phyloP scores from a whole-genome alignment of 1,139 yeast genomes.

The Candida sanyaensis region DNA sequence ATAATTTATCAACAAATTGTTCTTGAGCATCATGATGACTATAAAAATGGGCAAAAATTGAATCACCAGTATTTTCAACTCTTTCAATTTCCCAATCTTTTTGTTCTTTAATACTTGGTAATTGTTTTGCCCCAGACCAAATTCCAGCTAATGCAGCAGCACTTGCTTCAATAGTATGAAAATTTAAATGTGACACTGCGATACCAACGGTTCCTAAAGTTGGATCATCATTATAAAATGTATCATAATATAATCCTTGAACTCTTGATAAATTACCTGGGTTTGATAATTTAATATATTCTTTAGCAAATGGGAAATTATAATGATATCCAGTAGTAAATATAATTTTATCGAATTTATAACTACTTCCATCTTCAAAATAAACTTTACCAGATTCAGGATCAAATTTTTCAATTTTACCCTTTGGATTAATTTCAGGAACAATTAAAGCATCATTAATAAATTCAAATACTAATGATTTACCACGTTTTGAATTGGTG shows the following conservation, averaged over 20 bases:
- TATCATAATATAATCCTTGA: conserved; percentile 39
- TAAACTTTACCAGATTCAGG: conserved; percentile 25
- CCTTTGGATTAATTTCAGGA: conserved; percentile 34
- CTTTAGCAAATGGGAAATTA: conserved; percentile 34
- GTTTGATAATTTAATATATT: conserved; percentile 20
- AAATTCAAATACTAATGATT: conserved; percentile 30
- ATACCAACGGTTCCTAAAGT: conserved; percentile 44
- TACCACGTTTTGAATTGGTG: conserved; percentile 37
- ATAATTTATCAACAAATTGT: conserved; percentile 24
- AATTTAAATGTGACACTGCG: conserved; percentile 39
- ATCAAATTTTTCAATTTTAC: conserved; percentile 27
- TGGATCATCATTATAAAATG: conserved; percentile 44
- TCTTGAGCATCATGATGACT: conserved; percentile 21
- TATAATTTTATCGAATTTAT: conserved; percentile 28
- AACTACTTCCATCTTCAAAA: conserved; percentile 30
- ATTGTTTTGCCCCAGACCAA: conserved; percentile 34
- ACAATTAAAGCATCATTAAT: conserved; percentile 39
- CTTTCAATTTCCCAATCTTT: conserved; percentile 29
- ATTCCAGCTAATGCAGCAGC: conserved; percentile 51
- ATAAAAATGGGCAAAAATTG: conserved; percentile 27
- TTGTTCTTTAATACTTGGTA: conserved; percentile 33
- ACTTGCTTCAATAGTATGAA: conserved; percentile 43
- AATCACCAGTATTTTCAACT: conserved; percentile 22
- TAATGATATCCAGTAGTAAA: conserved; percentile 42
- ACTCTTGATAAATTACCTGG: conserved; percentile 31